These are phyloP conservation scores for Ambispora gerdemannii DNA, from an alignment of 192 early-diverging fungal genomes.

Conservation along the genomic window DNA sequence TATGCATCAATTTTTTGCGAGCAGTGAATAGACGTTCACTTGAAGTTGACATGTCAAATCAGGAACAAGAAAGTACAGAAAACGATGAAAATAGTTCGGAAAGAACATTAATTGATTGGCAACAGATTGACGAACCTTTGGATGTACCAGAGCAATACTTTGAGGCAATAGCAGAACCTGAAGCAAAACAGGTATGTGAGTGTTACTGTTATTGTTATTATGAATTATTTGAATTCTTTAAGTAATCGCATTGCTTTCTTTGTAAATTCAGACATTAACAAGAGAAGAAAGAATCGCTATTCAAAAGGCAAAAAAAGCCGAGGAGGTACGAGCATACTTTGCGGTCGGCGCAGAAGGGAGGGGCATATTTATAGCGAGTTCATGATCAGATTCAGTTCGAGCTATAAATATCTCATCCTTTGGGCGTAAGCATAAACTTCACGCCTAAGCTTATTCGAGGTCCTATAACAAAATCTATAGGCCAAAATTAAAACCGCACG, in stretches of 20 bases:
- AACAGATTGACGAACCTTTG: constrained; percentile 17
- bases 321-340: constrained; percentile 39
- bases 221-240: no score
- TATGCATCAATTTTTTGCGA: no score
- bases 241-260: no score
- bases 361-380: background rate
- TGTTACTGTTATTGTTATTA: no score
- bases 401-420: background rate
- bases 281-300: constrained; percentile 50
- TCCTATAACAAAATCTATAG: constrained; percentile 20
- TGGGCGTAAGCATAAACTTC: background rate
- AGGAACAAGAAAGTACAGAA: background rate
- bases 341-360: background rate
- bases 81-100: constrained; percentile 2
- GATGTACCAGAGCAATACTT: constrained; percentile 41
- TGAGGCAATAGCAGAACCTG: constrained; percentile 43
- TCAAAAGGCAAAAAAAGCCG: constrained; percentile 41
- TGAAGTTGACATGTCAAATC: constrained; percentile 19
- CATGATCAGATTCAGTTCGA: background rate
- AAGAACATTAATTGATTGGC: constrained; percentile 23
- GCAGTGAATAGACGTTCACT: constrained; percentile 10
- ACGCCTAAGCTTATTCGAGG: background rate
- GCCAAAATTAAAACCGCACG: constrained; percentile 28
- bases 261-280: constrained; percentile 40
- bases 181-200: constrained; percentile 1